Percentiles rank a stretch among this genome's conserved stretches.
These are phyloP conservation scores for Selenicereus undatus DNA, from an alignment of 148 eudicot species.

Conservation along the genomic window DNA sequence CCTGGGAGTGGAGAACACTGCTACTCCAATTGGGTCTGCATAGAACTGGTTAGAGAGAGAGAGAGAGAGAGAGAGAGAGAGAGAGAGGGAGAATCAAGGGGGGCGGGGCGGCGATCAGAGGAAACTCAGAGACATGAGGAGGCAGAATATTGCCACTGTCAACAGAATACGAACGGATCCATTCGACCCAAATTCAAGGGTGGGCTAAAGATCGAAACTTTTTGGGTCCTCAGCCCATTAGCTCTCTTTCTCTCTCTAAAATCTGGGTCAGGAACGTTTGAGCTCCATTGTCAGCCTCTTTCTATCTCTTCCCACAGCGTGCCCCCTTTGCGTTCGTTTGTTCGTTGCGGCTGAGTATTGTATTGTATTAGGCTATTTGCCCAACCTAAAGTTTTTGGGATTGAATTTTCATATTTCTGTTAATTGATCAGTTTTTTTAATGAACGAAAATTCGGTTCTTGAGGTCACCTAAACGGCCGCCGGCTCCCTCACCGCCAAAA, in stretches of 20 bases:
- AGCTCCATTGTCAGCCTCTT: background rate
- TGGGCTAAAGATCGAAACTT: conserved; percentile 1
- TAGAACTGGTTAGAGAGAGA: background rate
- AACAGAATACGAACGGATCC: background rate
- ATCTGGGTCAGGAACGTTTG: background rate
- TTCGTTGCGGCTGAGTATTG: too few species aligned
- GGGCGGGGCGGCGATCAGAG: background rate
- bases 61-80: background rate
- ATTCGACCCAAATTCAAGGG: background rate
- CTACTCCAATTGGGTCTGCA: background rate
- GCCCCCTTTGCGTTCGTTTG: too few species aligned
- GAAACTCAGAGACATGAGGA: background rate
- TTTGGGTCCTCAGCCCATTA: background rate
- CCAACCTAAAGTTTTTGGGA: too few species aligned
- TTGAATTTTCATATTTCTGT: too few species aligned
- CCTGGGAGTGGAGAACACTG: background rate
- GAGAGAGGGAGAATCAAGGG: background rate
- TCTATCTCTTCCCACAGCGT: too few species aligned
- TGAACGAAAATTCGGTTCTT: too few species aligned
- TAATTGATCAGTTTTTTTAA: too few species aligned
- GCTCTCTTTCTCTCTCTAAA: background rate
- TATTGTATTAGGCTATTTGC: too few species aligned
- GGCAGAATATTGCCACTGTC: too few species aligned
- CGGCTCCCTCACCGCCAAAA: too few species aligned
- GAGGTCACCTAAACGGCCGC: too few species aligned